Conservation (phyloP, 768 basidiomycete species). For the Tylopilus cervinicoccineus region DNA sequence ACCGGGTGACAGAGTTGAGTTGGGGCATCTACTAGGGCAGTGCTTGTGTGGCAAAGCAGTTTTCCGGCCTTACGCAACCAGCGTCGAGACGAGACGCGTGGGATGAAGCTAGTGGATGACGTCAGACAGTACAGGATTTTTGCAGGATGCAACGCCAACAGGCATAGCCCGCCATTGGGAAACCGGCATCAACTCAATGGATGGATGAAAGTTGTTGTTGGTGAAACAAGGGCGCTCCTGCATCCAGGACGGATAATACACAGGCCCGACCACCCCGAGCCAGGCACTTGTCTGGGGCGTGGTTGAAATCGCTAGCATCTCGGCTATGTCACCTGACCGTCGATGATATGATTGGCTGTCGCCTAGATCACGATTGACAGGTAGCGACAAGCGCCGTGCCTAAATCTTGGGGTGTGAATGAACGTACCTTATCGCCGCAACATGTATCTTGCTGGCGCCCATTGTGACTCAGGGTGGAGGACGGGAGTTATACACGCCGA, state of each 20-base stretch:
- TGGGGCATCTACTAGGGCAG: slow-evolving; percentile 2
- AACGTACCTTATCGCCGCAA: slow-evolving; percentile 3
- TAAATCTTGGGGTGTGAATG: neutral
- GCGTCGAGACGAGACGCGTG: neutral
- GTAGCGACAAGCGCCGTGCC: neutral
- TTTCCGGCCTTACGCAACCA: slow-evolving; percentile 8
- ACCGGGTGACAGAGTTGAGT: neutral
- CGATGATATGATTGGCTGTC: neutral
- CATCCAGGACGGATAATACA: neutral
- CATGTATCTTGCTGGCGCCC: neutral
- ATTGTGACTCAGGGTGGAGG: slow-evolving; percentile 1
- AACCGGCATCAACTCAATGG: neutral
- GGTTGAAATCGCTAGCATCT: neutral
- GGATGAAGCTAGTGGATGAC: neutral
- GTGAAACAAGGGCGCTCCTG: slow-evolving; percentile 16
- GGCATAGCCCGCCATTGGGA: neutral
- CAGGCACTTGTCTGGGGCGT: neutral
- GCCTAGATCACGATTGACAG: slow-evolving; percentile 5
- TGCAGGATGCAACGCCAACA: neutral
- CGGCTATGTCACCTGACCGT: neutral
- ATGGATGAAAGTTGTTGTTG: neutral
- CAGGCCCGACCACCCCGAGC: neutral
- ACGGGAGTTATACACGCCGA: neutral
- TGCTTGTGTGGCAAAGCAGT: slow-evolving; percentile 2
- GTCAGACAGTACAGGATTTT: neutral